Conservation (phyloP, 345 rosid genomes). For the Nasturtium officinale region DNA sequence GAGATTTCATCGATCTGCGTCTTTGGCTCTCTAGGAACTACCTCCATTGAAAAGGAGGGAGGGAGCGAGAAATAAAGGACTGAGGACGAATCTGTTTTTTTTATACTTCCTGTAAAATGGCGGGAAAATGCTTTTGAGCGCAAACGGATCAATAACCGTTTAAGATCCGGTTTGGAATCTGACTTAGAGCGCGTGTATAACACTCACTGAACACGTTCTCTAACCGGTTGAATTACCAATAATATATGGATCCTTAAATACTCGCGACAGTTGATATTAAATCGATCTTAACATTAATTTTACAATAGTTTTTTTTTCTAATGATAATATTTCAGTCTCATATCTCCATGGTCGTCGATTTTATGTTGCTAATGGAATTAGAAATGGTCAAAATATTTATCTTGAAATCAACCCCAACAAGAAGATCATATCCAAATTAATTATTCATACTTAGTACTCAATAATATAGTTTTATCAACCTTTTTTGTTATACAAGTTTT, state of each 20-base stretch:
- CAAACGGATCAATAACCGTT: constrained; percentile 18
- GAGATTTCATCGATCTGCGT: constrained; percentile 36
- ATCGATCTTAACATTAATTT: too few relatives aligned
- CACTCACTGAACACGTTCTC: not conserved
- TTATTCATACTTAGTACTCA: not conserved
- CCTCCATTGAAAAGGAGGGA: constrained; percentile 32
- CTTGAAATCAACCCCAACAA: not conserved
- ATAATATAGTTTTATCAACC: not conserved
- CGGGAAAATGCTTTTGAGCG: constrained; percentile 36
- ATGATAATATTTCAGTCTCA: too few relatives aligned
- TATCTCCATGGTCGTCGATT: not conserved
- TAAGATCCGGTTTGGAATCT: constrained; percentile 6
- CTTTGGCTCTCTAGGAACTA: constrained; percentile 25
- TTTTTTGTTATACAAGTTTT: not conserved
- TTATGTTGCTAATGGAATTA: not conserved
- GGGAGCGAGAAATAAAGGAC: constrained; percentile 23
- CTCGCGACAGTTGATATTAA: not conserved
- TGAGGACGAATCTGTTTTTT: not conserved
- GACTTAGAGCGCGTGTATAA: not conserved
- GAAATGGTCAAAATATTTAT: not conserved
- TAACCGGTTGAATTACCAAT: not conserved
- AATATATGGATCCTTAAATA: not conserved
- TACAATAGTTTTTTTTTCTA: too few relatives aligned
- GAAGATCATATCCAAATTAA: not conserved
- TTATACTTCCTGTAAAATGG: not conserved